Evolutionary conservation across 2,329 filamentous ascomycete genomes (phyloP), one percentile per base, ranked within the genome.

Genomic region (Magnaporthiopsis incrustans): DNA sequence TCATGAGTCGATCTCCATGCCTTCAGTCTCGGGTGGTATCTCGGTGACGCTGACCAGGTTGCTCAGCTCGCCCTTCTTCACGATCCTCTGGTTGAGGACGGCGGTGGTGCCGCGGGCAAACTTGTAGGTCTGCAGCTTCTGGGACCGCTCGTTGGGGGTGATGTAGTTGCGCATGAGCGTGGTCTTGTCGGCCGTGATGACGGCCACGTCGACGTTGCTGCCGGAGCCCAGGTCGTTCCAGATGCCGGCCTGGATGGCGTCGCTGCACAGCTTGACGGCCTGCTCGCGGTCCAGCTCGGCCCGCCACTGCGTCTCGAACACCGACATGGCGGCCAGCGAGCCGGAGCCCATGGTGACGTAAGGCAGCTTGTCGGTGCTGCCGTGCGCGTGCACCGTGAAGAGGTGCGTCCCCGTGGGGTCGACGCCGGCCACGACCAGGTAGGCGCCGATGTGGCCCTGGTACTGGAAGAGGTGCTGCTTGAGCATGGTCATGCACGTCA

Each of bases 281-380:
- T 90, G 90, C 53, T 96, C 90, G 70, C 86, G 83, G 68, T 85
- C 89, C 75, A 97, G 77, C 66, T 87, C 79, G 10, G 86, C 80
- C 84, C 93, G 91, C 96, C 96, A 99, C 78, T 89, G 88, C 61
- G 93, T 96, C 83, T 99, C 95, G 74, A 99, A 99, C 62, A 99
- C 90, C 38, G 91, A 91, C 95, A 99, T 99, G 74, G 95, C 95
- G 33, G 95, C 95, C 69, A 99, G 82, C 60, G 92, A 97, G 68
- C 95, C 95, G 30, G 91, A 96, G 64, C 95, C 95, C 95, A 99
- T 99, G 69, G 96, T 99, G 70, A 99, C 96, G 77, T 99, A 99
- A 62, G 95, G 95, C 61, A 99, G 88, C 83, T 98, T 99, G 81
- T 99, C 95, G 67, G 95, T 99, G 73, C 90, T 95, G 69, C 96